A percentile compares a stretch with the other conserved stretches of the same genome.
phyloP scores from a whole-genome alignment of 176 grass and related monocot species.

The Oryza meridionalis region DNA sequence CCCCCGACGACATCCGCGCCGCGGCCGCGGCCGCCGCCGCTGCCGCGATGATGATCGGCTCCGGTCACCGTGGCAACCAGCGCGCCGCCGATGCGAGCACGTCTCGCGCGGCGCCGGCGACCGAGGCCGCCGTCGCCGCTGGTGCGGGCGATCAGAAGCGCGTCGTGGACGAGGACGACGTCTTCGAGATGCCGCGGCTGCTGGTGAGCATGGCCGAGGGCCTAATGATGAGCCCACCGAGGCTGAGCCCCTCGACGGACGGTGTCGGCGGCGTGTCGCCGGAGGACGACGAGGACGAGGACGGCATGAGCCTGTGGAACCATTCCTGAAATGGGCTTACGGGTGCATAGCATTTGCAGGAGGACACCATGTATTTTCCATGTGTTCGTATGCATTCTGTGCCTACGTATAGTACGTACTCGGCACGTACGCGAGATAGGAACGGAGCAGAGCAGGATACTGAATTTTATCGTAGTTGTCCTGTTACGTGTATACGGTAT shows the following conservation, averaged over 20 bases:
- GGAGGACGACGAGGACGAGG: constrained; percentile 20
- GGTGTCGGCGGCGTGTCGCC: not conserved
- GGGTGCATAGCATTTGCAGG: not conserved
- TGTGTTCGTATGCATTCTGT: not conserved
- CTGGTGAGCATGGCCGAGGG: constrained; percentile 83
- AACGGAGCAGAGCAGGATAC: not conserved
- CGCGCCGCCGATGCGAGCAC: not conserved
- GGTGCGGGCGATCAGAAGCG: not conserved
- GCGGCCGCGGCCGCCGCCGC: constrained; percentile 24
- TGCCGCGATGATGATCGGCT: not conserved
- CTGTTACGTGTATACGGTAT: not conserved
- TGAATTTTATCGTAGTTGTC: not conserved
- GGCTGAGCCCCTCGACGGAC: constrained; percentile 37
- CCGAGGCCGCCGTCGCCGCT: not conserved
- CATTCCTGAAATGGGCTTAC: constrained; percentile 27
- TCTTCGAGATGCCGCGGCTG: constrained; percentile 72
- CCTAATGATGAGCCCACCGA: constrained; percentile 87
- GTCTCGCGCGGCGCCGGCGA: not conserved
- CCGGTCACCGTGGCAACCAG: not conserved
- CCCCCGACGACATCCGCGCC: constrained; percentile 56
- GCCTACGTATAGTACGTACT: not conserved
- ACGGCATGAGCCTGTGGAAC: constrained; percentile 61
- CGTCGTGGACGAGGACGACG: constrained; percentile 74
- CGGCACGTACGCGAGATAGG: not conserved
- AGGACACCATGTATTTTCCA: not conserved